These are phyloP conservation scores for Poterioochromonas sp. DNA, from an alignment of 352 stramenopile genomes.

Conservation along the genomic window DNA sequence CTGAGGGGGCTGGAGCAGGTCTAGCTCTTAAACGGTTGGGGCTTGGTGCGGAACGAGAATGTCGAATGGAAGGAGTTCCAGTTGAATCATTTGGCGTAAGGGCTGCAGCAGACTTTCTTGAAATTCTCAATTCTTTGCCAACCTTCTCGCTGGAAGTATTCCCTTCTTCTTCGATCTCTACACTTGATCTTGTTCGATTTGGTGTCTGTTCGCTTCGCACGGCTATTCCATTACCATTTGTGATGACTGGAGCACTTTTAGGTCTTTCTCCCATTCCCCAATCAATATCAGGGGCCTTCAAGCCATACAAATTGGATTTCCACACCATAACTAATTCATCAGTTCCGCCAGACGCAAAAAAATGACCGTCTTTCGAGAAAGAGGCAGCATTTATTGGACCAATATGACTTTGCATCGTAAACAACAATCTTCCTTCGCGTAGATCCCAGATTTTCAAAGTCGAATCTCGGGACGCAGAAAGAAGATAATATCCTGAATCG, in stretches of 20 bases:
- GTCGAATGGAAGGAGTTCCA: background rate
- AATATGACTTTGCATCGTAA: conserved; percentile 75
- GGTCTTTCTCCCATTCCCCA: background rate
- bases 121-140: background rate
- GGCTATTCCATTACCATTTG: no score
- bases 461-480: conserved; percentile 72
- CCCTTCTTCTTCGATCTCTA: background rate
- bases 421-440: conserved; percentile 76
- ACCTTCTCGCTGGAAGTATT: background rate
- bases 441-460: conserved; percentile 83
- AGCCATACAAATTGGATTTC: conserved; percentile 46
- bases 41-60: background rate
- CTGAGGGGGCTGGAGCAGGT: background rate
- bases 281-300: conserved; percentile 13
- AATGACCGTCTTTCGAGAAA: conserved; percentile 52
- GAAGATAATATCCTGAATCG: conserved; percentile 69
- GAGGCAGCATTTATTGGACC: conserved; percentile 55
- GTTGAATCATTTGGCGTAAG: background rate
- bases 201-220: no score
- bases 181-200: background rate
- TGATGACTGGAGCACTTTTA: background rate
- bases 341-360: conserved; percentile 60
- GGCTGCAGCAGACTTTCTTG: background rate
- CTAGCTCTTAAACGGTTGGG: background rate
- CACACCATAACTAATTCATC: conserved; percentile 73